These are phyloP conservation scores for Urochloa ruziziensis DNA, from an alignment of 176 grass and related monocot species.

Conservation along the genomic window DNA sequence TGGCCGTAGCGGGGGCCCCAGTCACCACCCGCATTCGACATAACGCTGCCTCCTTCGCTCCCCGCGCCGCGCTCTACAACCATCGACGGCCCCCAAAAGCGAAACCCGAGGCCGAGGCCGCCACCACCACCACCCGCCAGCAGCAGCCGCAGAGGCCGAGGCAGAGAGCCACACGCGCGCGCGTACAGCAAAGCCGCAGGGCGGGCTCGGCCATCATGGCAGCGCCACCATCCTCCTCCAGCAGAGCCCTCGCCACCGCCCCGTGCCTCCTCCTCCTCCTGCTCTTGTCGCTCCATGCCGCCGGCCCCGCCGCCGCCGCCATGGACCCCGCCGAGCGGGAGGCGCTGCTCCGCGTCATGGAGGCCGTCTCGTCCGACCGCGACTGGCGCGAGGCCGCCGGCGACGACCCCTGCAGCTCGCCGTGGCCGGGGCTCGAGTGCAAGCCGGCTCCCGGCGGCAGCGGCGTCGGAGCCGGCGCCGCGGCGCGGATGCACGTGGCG, in stretches of 20 bases:
- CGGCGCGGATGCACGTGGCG: constrained; percentile 51
- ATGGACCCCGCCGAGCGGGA: constrained; percentile 75
- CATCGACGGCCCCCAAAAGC: constrained; percentile 30
- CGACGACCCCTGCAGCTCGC: constrained; percentile 67
- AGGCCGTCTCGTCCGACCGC: constrained; percentile 83
- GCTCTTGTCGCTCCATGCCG: constrained; percentile 11
- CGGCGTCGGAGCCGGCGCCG: neutral
- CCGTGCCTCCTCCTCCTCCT: neutral
- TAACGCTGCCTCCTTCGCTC: neutral
- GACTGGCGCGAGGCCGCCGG: constrained; percentile 67
- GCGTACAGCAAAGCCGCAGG: neutral
- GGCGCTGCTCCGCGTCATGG: constrained; percentile 78
- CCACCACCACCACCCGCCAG: neutral
- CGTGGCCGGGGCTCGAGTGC: constrained; percentile 96
- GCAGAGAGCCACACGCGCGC: neutral
- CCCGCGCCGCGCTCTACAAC: neutral
- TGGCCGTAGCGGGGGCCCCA: neutral
- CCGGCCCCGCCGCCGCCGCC: neutral
- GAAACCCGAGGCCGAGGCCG: neutral
- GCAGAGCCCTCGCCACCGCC: neutral
- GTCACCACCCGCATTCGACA: constrained; percentile 11
- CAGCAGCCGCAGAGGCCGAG: neutral
- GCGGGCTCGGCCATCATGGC: neutral
- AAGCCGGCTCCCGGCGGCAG: constrained; percentile 2
- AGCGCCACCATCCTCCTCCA: neutral